These are phyloP conservation scores for Acer negundo DNA, from an alignment of 345 rosid genomes.

Conservation along the genomic window DNA sequence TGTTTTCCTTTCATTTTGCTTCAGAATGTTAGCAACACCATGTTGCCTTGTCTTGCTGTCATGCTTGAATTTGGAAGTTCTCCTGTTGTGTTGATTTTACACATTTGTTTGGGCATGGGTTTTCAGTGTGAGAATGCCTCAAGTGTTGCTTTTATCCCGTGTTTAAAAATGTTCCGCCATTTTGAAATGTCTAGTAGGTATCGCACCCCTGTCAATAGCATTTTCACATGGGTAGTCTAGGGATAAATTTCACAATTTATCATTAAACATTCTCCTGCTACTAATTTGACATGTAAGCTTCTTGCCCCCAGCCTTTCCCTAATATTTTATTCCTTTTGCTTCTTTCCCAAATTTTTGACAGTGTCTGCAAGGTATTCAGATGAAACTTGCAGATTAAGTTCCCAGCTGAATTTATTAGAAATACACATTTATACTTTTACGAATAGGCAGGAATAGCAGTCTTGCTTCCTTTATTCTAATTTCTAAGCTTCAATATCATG, in stretches of 20 bases:
- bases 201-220: neutral
- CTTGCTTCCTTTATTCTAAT: neutral
- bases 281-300: neutral
- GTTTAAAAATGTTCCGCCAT: neutral
- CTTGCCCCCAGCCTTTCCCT: neutral
- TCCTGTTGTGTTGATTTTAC: neutral
- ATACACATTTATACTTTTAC: neutral
- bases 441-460: neutral
- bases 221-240: neutral
- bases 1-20: neutral
- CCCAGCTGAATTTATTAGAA: neutral
- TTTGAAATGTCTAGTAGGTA: neutral
- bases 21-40: conserved; percentile 2
- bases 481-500: neutral
- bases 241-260: neutral
- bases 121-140: neutral
- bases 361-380: neutral
- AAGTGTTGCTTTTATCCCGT: neutral
- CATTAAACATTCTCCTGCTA: neutral
- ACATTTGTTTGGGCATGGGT: neutral
- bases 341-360: neutral
- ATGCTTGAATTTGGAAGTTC: neutral
- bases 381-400: neutral
- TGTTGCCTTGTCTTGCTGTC: conserved; percentile 1
- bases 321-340: neutral